Percentiles rank a stretch among this genome's conserved stretches.
phyloP scores from a whole-genome alignment of 1,284 basidiomycete genomes.

The Volvariella surrecta region DNA sequence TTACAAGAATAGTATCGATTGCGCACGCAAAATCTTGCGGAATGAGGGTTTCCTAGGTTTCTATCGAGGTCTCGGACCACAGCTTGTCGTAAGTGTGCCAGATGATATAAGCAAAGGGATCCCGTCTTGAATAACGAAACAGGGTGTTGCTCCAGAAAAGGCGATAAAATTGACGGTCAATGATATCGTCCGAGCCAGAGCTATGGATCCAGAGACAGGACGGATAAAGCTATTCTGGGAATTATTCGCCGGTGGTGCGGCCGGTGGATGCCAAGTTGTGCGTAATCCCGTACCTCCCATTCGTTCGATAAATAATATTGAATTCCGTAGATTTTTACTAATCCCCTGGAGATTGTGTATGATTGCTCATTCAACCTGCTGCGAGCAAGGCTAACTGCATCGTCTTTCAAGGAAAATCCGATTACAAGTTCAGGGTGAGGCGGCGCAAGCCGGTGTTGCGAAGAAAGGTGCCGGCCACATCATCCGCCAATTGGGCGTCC shows the following conservation, averaged over 20 bases:
- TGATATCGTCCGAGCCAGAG: conserved; percentile 79
- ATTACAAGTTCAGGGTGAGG: conserved; percentile 93
- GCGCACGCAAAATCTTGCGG: conserved; percentile 87
- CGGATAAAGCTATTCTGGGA: conserved; percentile 86
- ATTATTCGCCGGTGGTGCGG: conserved; percentile 84
- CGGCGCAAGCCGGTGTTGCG: conserved; percentile 72
- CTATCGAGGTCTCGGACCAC: conserved; percentile 93
- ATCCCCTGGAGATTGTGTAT: conserved; percentile 90
- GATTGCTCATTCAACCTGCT: conserved; percentile 15
- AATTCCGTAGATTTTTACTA: conserved; percentile 75
- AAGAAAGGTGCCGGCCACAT: conserved; percentile 89
- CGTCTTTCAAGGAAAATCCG: conserved; percentile 77
- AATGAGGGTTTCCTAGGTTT: conserved; percentile 95
- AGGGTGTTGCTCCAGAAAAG: conserved; percentile 98
- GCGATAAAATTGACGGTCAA: conserved; percentile 97
- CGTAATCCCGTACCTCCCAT: conserved; percentile 26
- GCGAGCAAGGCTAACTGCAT: conserved; percentile 8
- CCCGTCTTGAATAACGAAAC: conserved; percentile 8
- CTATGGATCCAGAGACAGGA: conserved; percentile 92
- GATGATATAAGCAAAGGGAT: conserved; percentile 1
- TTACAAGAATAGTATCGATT: conserved; percentile 93
- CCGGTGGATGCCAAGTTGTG: conserved; percentile 97
- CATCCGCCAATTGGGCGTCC: conserved; percentile 83
- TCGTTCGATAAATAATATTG: conserved; percentile 4
- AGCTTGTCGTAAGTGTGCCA: conserved; percentile 66